These are phyloP conservation scores for Colletotrichum limetticola DNA, from an alignment of 2,329 filamentous ascomycete species.

Conservation along the genomic window DNA sequence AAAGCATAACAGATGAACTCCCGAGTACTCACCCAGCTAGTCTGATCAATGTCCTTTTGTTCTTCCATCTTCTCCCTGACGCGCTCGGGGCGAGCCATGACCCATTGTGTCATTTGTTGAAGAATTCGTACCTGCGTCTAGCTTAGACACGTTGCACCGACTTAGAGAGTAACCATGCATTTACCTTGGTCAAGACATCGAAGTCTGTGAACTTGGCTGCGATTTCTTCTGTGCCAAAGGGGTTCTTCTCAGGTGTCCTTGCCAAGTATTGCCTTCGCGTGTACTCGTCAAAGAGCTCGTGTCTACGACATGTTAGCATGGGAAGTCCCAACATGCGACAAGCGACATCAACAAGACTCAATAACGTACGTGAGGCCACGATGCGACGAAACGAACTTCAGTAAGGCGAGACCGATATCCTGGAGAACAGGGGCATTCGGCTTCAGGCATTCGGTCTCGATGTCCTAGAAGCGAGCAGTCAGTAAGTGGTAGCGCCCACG, in stretches of 20 bases:
- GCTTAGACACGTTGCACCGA: not conserved
- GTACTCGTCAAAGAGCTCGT: slow-evolving; percentile 92
- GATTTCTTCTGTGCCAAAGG: slow-evolving; percentile 82
- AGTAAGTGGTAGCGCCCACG: not conserved
- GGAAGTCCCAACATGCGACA: not conserved
- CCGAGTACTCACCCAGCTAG: slow-evolving; percentile 75
- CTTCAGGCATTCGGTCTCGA: slow-evolving; percentile 90
- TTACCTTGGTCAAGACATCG: slow-evolving; percentile 82
- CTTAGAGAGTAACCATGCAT: slow-evolving; percentile 13
- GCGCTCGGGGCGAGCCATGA: slow-evolving; percentile 86
- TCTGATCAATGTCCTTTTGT: slow-evolving; percentile 82
- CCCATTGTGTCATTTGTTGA: slow-evolving; percentile 90
- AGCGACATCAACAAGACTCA: not conserved
- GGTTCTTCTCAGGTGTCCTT: slow-evolving; percentile 84
- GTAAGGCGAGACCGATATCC: slow-evolving; percentile 84
- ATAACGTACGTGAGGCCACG: slow-evolving; percentile 84
- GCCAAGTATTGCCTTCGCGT: slow-evolving; percentile 86
- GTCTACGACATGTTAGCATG: slow-evolving; percentile 50
- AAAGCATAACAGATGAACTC: too few relatives aligned
- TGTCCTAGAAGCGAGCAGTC: slow-evolving; percentile 66
- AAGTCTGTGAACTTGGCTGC: slow-evolving; percentile 83
- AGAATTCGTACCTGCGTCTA: slow-evolving; percentile 73
- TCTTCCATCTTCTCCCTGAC: slow-evolving; percentile 89
- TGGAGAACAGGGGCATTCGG: slow-evolving; percentile 79
- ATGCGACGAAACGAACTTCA: slow-evolving; percentile 95